Conservation (phyloP, 768 basidiomycete genomes). For the Hygrocybe coccinea region DNA sequence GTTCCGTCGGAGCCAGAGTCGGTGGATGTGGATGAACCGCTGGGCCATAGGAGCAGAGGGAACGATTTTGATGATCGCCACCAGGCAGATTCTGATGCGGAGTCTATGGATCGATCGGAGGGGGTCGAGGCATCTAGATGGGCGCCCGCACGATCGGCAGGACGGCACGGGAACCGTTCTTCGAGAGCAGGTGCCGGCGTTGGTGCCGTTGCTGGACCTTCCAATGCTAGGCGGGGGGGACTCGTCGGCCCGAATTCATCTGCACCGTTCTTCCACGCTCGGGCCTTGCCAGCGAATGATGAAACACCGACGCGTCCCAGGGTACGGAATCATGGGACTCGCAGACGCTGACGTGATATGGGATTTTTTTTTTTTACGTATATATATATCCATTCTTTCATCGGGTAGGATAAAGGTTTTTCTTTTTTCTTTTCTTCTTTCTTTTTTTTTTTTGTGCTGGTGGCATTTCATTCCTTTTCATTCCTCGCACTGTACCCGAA, state of each 20-base stretch:
- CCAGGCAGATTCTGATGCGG: slow-evolving; percentile 24
- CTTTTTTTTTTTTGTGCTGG: too few relatives aligned
- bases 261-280: slow-evolving; percentile 29
- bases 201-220: slow-evolving; percentile 5
- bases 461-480: too few relatives aligned
- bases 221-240: slow-evolving; percentile 16
- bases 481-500: too few relatives aligned
- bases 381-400: too few relatives aligned
- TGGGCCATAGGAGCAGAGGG: slow-evolving; percentile 12
- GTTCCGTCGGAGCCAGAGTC: slow-evolving; percentile 42
- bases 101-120: slow-evolving; percentile 28
- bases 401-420: too few relatives aligned
- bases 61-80: slow-evolving; percentile 14
- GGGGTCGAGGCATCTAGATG: slow-evolving; percentile 27
- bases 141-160: slow-evolving; percentile 22
- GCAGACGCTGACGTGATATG: slow-evolving; percentile 6
- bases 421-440: too few relatives aligned
- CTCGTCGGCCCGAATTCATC: not conserved
- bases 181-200: not conserved
- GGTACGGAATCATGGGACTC: slow-evolving; percentile 37
- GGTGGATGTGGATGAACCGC: slow-evolving; percentile 21
- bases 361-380: too few relatives aligned
- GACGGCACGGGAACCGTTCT: slow-evolving; percentile 2
- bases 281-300: slow-evolving; percentile 28
- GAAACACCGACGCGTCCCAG: slow-evolving; percentile 64